A percentile compares a stretch with the other conserved stretches of the same genome.
Evolutionary conservation across 1,284 basidiomycete species (phyloP).

Genomic region (Bondarzewia mesenterica): DNA sequence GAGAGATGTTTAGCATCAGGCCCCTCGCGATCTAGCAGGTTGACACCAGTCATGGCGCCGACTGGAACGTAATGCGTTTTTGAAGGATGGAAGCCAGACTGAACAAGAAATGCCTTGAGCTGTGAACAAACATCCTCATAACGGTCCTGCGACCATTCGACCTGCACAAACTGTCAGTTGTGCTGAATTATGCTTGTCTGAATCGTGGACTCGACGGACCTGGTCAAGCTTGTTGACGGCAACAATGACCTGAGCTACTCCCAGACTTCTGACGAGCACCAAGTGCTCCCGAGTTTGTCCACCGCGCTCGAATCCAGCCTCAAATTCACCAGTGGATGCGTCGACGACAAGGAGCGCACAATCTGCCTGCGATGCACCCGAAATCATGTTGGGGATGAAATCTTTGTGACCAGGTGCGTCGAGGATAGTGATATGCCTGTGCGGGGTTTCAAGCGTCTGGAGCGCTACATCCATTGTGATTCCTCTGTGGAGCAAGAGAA

Average conservation of each 20-base stretch:
- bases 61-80: slow-evolving; percentile 87
- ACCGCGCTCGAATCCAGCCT: slow-evolving; percentile 89
- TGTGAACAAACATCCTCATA: slow-evolving; percentile 80
- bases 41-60: slow-evolving; percentile 85
- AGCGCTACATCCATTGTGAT: slow-evolving; percentile 97
- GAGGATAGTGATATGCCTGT: slow-evolving; percentile 82
- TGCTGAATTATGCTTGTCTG: background rate
- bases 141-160: slow-evolving; percentile 74
- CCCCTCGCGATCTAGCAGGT: slow-evolving; percentile 54
- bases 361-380: slow-evolving; percentile 94
- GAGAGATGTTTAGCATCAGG: slow-evolving; percentile 41
- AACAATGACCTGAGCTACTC: slow-evolving; percentile 90
- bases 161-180: slow-evolving; percentile 36
- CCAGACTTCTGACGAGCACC: slow-evolving; percentile 85
- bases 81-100: slow-evolving; percentile 77
- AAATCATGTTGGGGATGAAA: slow-evolving; percentile 99
- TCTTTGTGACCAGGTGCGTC: slow-evolving; percentile 97
- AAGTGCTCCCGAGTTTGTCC: slow-evolving; percentile 98
- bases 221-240: slow-evolving; percentile 95
- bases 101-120: slow-evolving; percentile 76
- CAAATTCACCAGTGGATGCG: slow-evolving; percentile 86
- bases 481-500: slow-evolving; percentile 53
- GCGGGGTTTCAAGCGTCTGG: slow-evolving; percentile 72
- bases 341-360: slow-evolving; percentile 95
- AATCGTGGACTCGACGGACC: slow-evolving; percentile 27